Percentiles rank a stretch among this genome's conserved stretches.
These are phyloP conservation scores for Geranium incanum DNA, from an alignment of 441 rosid genomes.

Conservation along the genomic window DNA sequence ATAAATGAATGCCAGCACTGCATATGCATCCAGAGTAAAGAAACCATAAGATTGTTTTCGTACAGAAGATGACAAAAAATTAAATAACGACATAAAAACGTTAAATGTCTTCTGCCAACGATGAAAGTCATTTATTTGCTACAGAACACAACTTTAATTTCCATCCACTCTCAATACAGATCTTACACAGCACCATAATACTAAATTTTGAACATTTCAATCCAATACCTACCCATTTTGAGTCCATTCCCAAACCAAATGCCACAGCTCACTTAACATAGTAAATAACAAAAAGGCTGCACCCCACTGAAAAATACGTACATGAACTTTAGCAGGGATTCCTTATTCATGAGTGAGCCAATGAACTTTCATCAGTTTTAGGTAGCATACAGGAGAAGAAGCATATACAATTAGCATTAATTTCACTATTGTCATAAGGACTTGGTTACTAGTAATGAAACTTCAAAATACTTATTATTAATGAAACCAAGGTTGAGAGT, in stretches of 20 bases:
- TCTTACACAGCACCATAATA: neutral
- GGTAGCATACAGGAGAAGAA: neutral
- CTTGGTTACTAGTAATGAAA: neutral
- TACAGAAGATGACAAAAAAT: neutral
- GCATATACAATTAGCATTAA: neutral
- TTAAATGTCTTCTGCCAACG: neutral
- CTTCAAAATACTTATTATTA: neutral
- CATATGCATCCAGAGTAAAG: slow-evolving; percentile 12
- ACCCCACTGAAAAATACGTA: neutral
- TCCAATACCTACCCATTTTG: neutral
- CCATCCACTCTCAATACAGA: neutral
- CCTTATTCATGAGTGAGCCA: neutral
- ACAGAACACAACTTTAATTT: neutral
- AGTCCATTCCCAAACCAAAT: neutral
- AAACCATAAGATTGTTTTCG: neutral
- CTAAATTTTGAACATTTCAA: neutral
- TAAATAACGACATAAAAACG: neutral
- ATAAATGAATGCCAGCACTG: neutral
- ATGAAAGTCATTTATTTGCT: neutral
- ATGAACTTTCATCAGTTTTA: neutral
- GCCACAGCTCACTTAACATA: slow-evolving; percentile 1
- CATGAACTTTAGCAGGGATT: neutral
- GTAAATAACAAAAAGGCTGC: neutral
- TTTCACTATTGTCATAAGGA: neutral
- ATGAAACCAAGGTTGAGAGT: neutral